These are phyloP conservation scores for Buxus sempervirens DNA, from an alignment of 164 flowering plant species.

Conservation along the genomic window DNA sequence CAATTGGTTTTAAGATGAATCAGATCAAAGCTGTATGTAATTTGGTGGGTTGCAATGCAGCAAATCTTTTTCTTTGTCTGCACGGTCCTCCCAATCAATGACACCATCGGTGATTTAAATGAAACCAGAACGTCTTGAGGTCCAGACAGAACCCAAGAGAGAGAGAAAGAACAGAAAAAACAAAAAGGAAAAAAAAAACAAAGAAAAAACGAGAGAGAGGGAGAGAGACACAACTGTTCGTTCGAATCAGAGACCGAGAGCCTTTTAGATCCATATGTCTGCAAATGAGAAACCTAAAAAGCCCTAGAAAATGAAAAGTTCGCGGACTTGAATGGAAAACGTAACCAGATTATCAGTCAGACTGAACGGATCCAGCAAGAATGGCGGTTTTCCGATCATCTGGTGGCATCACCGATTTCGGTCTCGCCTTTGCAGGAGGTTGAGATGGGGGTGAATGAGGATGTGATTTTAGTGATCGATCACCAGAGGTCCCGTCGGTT, in stretches of 20 bases:
- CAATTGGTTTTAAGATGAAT: no score
- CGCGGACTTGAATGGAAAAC: slow-evolving; percentile 19
- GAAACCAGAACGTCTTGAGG: no score
- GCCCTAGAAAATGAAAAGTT: slow-evolving; percentile 17
- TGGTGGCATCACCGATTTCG: slow-evolving; percentile 14
- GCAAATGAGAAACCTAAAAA: slow-evolving; percentile 4
- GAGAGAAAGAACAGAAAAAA: no score
- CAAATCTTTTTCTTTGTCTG: no score
- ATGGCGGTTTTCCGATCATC: slow-evolving; percentile 8
- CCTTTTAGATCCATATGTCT: slow-evolving; percentile 4
- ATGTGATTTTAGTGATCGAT: not conserved
- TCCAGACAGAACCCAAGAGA: no score
- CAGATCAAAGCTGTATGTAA: no score
- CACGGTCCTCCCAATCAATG: no score
- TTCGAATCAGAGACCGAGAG: not conserved
- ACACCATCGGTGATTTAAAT: no score
- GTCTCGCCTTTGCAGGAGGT: slow-evolving; percentile 22
- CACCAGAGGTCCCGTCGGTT: not conserved
- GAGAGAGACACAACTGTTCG: no score
- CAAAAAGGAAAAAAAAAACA: no score
- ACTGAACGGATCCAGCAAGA: slow-evolving; percentile 2
- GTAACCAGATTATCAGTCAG: not conserved
- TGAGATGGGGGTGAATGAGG: slow-evolving; percentile 6
- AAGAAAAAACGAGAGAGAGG: no score
- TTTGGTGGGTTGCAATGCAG: no score